Evolutionary conservation across 176 grass and related monocot genomes (phyloP), one percentile per base, ranked within the genome.

Genomic region (Oryza meyeriana): DNA sequence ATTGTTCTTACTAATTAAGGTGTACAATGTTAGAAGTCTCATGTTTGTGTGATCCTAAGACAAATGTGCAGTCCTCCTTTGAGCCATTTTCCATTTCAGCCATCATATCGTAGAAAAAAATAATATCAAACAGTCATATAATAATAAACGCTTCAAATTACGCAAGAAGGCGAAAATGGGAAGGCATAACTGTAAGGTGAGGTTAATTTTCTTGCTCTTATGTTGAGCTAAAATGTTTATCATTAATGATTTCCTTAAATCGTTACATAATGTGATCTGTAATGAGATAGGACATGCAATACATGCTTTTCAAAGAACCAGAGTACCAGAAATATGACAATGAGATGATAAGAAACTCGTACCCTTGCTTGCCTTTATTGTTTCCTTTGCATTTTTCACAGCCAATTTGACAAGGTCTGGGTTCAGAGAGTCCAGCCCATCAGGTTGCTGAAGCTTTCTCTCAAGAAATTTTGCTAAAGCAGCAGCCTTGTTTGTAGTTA

Each of bases 401-500:
- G 93, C 96, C 26, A 91, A 11, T 48, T 99, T 90, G 79, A 99
- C 82, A 93, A 92, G 89, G 75, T 94, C 89, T 1, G 96, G 89
- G 78, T 99, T 86, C 44, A 99, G 75, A 61, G 91, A 91, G 32
- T 90, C 88, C 65, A 99, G 64, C 42, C 91, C 93, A 87, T 95
- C 93, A 81, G 96, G 91, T 39, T 94, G 87, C 85, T 94, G 93
- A 47, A 99, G 93, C 77, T 99, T 99, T 77, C 96, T 91, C 90
- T 99, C 93, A 2, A 99, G 90, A 80, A 99, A 99, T 71, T 95
- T 99, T 20, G 91, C 96, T 77, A 99, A 88, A 34, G 96, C 93
- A n/a, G 93, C 93, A 87, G 96, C 96, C 87, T 99, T 99, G 79
- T 99, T 95, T 74, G 96, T 99, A 50, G 89, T 95, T 72, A 99